Evolutionary conservation across 768 basidiomycete species (phyloP), one percentile per base, ranked within the genome.

Genomic region (Hericium coralloides): DNA sequence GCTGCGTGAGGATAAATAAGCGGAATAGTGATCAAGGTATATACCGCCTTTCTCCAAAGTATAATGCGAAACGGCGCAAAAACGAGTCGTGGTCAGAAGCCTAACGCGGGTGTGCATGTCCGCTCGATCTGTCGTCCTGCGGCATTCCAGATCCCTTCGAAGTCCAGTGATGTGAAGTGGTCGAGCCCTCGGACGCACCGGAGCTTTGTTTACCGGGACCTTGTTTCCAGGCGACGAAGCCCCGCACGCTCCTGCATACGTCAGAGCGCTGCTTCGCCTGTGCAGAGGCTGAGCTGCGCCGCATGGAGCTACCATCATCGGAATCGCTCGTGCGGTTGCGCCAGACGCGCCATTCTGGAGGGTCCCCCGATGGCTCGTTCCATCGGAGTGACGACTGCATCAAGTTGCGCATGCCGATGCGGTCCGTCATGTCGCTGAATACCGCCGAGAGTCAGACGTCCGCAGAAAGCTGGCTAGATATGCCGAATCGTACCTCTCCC

Each of bases 401-500:
- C 50, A 71, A 70, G 15, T 72, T 71, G 38, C 83, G 79, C 72
- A 88, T 79, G 50, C 77, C 75, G 47, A 85, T 83, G 12, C 87
- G 84, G 62, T 87, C 84, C 43, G 73, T 73, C 89, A 91, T 90
- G 59, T 91, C 88, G 60, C 88, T 90, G 57, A 20, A 36, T 4
- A 58, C 15, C 31, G 22, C 17, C 26, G 17, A 22, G 14, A 58
- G 48, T 58, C 48, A 57, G 23, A 45, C 53, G 31, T 31, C 31
- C 47, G 22, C 39, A 60, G 14, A 38, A 52, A 64, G 60, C 37
- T 57, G 58, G n/a, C 31, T 38, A 6, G 60, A 48, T 51, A 25
- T 3, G 14, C 12, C 25, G 48, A 22, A 15, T 68, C 83, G 66
- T 50, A 89, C 88, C 75, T 78, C 68, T 82, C 76, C 88, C 88